A percentile compares a stretch with the other conserved stretches of the same genome.
Evolutionary conservation across 1,284 basidiomycete genomes (phyloP).

Genomic region (Tilletia walkeri): DNA sequence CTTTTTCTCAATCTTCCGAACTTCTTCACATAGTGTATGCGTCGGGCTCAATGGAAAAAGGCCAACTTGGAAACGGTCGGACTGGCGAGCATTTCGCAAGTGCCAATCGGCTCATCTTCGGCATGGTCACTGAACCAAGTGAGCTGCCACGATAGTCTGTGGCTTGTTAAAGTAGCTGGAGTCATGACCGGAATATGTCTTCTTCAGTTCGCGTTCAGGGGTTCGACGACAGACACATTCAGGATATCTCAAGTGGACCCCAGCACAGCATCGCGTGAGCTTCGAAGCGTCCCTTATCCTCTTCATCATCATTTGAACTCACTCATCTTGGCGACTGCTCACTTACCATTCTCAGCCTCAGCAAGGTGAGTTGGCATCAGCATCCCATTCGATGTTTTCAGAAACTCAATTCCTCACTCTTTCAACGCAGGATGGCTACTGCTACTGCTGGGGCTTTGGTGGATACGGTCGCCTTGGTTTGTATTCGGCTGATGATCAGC

Average conservation of each 20-base stretch:
- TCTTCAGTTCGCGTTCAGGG: constrained; percentile 19
- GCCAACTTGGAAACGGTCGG: constrained; percentile 84
- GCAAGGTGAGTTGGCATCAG: not conserved
- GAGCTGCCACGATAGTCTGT: constrained; percentile 39
- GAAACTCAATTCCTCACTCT: not conserved
- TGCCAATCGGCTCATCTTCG: constrained; percentile 76
- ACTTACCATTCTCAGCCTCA: not conserved
- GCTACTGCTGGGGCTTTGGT: constrained; percentile 63
- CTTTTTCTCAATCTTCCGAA: not conserved
- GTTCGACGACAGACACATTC: constrained; percentile 34
- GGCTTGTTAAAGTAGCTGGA: not conserved
- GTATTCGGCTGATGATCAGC: constrained; percentile 77
- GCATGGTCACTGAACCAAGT: constrained; percentile 75
- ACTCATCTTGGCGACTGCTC: not conserved
- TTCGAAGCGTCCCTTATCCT: not conserved
- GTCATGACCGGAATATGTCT: too few species aligned
- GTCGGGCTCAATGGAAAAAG: constrained; percentile 86
- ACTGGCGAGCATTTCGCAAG: constrained; percentile 83
- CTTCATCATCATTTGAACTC: not conserved
- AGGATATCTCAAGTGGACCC: constrained; percentile 25
- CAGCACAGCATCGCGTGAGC: constrained; percentile 26
- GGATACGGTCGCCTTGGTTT: constrained; percentile 59
- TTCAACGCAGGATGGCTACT: constrained; percentile 67
- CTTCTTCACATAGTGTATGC: constrained; percentile 67
- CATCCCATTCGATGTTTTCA: not conserved